Evolutionary conservation across 2,329 filamentous ascomycete species (phyloP), one percentile per base, ranked within the genome.

Genomic region (Daldinia eschscholtzii): DNA sequence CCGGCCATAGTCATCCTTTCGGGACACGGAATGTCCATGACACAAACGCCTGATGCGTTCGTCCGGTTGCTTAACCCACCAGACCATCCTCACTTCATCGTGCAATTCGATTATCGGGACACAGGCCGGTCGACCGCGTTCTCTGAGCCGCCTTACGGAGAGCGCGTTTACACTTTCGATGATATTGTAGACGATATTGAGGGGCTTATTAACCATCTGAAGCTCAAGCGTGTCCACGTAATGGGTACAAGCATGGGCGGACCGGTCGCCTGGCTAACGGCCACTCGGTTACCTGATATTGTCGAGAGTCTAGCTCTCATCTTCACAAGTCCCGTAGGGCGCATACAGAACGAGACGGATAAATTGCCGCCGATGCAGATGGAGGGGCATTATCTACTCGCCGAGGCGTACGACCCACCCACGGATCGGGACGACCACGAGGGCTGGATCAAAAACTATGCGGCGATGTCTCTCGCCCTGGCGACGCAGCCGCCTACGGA

Each of bases 31-130:
- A 33, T 52, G 46, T 30, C 46, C 5, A 52, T 52, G 46, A 52
- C 46, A 12, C 46, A 52, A 4, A 52, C 28, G 7, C 3, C 46
- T 10, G 26, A 52, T 9, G 9, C 26, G 4, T 52, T 52, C 3
- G 46, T 52, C 6, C 46, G 7, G 26, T 33, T 52, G 15, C 46
- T 52, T 18, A 52, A n/a, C 26, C 46, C 46, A 18, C 46, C 46
- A 6, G 46, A 52, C n/a, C 26, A 52, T 52, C 46, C 46, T 33
- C 46, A 52, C 28, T 33, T 52, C n/a, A 52, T 52, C 7, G 46
- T 52, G 13, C 46, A 52, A 10, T 52, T 52, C 46, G 46, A 52
- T 18, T 33, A 52, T 18, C 26, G 46, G 26, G 46, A 52, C 26
- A 52, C 46, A 10, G 46, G 46, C 15, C 26, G 26, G 10, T 52